Evolutionary conservation across 371 early-diverging fungal species (phyloP).

Genomic region (Edhazardia aedis): DNA sequence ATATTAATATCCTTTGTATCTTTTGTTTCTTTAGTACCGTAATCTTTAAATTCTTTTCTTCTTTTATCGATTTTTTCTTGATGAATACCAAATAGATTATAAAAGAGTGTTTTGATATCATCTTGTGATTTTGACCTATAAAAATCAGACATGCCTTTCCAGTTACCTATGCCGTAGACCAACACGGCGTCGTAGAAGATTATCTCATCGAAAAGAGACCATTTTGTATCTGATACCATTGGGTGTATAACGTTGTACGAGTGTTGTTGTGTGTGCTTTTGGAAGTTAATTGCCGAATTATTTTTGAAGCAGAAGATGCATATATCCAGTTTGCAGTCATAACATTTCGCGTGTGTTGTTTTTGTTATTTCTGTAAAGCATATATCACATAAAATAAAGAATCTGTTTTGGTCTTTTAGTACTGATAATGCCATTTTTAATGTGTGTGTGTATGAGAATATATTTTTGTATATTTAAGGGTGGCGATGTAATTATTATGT

Average conservation of each 20-base stretch:
- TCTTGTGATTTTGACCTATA: conserved; percentile 22
- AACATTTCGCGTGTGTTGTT: conserved; percentile 18
- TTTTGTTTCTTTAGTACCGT: no score
- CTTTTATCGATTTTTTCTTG: no score
- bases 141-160: conserved; percentile 29
- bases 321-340: conserved; percentile 31
- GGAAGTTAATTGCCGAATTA: conserved; percentile 11
- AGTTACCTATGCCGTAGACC: conserved; percentile 42
- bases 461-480: no score
- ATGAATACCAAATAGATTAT: conserved; percentile 19
- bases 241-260: conserved; percentile 19
- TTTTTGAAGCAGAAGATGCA: conserved; percentile 32
- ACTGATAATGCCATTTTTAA: no score
- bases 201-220: conserved; percentile 40
- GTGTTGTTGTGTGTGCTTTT: conserved; percentile 26
- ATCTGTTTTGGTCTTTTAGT: no score
- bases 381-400: conserved; percentile 29
- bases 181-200: conserved; percentile 37
- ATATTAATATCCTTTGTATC: no score
- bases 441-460: no score
- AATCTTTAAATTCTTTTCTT: no score
- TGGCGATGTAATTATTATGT: no score
- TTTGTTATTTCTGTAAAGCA: conserved; percentile 21
- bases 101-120: conserved; percentile 40
- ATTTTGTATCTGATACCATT: conserved; percentile 3